Evolutionary conservation across 2,329 filamentous ascomycete species (phyloP).

Genomic region (Escovopsis sp.): DNA sequence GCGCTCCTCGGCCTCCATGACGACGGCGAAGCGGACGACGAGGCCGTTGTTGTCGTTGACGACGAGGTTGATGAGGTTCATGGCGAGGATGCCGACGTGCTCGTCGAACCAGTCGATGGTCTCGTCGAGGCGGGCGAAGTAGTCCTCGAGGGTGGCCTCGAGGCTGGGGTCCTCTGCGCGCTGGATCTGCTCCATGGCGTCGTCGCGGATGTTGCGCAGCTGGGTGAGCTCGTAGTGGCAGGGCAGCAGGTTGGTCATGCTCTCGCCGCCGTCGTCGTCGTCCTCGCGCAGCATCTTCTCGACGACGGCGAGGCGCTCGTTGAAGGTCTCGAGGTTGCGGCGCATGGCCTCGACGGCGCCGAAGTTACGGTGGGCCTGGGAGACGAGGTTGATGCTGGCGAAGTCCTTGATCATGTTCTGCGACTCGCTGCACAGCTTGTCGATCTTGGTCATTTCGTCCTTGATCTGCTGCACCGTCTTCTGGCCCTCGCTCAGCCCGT

Average conservation of each 20-base stretch:
- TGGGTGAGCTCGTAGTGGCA: slow-evolving; percentile 87
- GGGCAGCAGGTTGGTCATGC: slow-evolving; percentile 79
- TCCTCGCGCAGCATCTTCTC: slow-evolving; percentile 70
- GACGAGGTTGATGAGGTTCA: slow-evolving; percentile 79
- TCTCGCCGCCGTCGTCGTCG: slow-evolving; percentile 72
- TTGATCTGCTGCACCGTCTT: slow-evolving; percentile 86
- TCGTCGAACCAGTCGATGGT: slow-evolving; percentile 93
- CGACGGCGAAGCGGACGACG: slow-evolving; percentile 78
- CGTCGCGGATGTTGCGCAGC: slow-evolving; percentile 84
- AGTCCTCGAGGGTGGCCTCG: slow-evolving; percentile 73
- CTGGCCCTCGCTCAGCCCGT: slow-evolving; percentile 73
- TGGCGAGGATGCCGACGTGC: slow-evolving; percentile 73
- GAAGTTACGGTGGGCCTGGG: slow-evolving; percentile 93
- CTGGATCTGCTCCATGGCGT: slow-evolving; percentile 92
- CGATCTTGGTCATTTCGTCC: slow-evolving; percentile 97
- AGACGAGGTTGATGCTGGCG: slow-evolving; percentile 77
- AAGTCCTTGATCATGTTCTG: slow-evolving; percentile 98
- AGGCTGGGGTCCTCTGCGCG: slow-evolving; percentile 57
- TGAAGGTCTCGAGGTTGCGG: slow-evolving; percentile 74
- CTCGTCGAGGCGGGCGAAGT: slow-evolving; percentile 74
- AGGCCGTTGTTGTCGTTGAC: slow-evolving; percentile 75
- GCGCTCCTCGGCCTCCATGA: slow-evolving; percentile 93
- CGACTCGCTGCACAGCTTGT: slow-evolving; percentile 90
- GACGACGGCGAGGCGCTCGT: slow-evolving; percentile 57
- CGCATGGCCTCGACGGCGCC: slow-evolving; percentile 89